These are phyloP conservation scores for Aspergillus mulundensis DNA, from an alignment of 495 filamentous ascomycete genomes.

Conservation along the genomic window DNA sequence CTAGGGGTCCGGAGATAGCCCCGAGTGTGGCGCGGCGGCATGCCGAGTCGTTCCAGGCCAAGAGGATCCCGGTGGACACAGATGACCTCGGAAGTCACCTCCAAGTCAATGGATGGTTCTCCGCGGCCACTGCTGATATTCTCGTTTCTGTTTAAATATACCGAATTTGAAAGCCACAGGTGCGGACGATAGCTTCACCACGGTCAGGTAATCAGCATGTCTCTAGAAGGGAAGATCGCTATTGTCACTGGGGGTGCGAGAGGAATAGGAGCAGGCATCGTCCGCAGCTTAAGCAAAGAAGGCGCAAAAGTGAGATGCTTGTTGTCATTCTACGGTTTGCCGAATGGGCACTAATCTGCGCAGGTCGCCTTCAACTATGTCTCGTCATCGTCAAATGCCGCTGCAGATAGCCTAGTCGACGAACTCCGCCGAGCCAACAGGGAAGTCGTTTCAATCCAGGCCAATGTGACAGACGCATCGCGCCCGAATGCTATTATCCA, in stretches of 20 bases:
- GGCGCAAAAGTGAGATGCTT: conserved; percentile 31
- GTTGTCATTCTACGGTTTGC: conserved; percentile 31
- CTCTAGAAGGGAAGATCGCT: conserved; percentile 45
- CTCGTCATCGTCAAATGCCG: conserved; percentile 10
- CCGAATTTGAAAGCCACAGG: neutral
- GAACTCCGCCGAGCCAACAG: conserved; percentile 2
- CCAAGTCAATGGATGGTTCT: neutral
- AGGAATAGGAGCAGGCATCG: conserved; percentile 47
- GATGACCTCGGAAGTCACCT: neutral
- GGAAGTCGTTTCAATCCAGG: conserved; percentile 17
- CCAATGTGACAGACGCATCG: conserved; percentile 10
- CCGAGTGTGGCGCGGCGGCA: neutral
- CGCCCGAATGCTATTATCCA: conserved; percentile 14
- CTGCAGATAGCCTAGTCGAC: conserved; percentile 12
- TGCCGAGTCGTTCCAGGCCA: neutral
- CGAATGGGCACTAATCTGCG: neutral
- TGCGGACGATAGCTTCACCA: neutral
- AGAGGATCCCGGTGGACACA: too few species aligned
- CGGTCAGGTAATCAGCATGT: conserved; percentile 15
- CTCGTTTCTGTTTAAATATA: neutral
- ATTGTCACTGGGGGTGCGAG: conserved; percentile 46
- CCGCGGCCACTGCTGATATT: neutral
- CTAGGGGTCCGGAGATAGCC: conserved; percentile 4
- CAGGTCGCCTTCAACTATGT: conserved; percentile 24
- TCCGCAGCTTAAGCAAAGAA: conserved; percentile 32